Conservation (phyloP, 2,329 filamentous ascomycete species). For the Aspergillus sp. region DNA sequence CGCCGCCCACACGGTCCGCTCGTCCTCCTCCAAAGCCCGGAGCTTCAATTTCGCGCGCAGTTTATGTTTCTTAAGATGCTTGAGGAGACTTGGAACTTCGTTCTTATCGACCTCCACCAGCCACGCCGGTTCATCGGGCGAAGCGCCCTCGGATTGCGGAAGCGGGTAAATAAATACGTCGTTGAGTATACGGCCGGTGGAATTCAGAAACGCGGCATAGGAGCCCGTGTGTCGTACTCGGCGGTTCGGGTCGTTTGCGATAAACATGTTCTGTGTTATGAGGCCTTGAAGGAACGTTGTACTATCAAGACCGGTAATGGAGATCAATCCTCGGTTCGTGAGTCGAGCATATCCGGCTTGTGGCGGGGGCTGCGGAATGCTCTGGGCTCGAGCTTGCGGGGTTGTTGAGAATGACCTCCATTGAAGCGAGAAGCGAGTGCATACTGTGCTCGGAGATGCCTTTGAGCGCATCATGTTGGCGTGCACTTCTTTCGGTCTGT, state of each 20-base stretch:
- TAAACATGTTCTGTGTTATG: slow-evolving; percentile 72
- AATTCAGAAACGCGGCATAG: slow-evolving; percentile 85
- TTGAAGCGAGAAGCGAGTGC: slow-evolving; percentile 34
- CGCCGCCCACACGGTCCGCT: slow-evolving; percentile 71
- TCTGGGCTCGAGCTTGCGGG: slow-evolving; percentile 21
- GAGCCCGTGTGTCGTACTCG: slow-evolving; percentile 55
- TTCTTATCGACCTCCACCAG: slow-evolving; percentile 80
- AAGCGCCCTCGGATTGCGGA: slow-evolving; percentile 41
- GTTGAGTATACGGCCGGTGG: slow-evolving; percentile 79
- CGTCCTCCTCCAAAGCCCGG: slow-evolving; percentile 66
- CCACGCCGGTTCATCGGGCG: slow-evolving; percentile 54
- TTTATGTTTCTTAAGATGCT: slow-evolving; percentile 83
- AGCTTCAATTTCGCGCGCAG: slow-evolving; percentile 78
- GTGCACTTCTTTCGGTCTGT: neutral
- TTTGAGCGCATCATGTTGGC: slow-evolving; percentile 40
- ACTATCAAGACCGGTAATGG: slow-evolving; percentile 77
- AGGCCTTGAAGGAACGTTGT: slow-evolving; percentile 87
- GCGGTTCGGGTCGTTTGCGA: slow-evolving; percentile 46
- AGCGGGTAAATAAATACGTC: slow-evolving; percentile 87
- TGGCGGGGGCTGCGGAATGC: slow-evolving; percentile 42
- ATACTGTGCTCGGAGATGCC: slow-evolving; percentile 29
- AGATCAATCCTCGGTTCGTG: slow-evolving; percentile 76
- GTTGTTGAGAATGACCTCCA: slow-evolving; percentile 39
- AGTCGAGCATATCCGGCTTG: slow-evolving; percentile 58
- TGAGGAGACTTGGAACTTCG: slow-evolving; percentile 65